These are phyloP conservation scores for Mortierella sp. DNA, from an alignment of 371 early-diverging fungal species.

Conservation along the genomic window DNA sequence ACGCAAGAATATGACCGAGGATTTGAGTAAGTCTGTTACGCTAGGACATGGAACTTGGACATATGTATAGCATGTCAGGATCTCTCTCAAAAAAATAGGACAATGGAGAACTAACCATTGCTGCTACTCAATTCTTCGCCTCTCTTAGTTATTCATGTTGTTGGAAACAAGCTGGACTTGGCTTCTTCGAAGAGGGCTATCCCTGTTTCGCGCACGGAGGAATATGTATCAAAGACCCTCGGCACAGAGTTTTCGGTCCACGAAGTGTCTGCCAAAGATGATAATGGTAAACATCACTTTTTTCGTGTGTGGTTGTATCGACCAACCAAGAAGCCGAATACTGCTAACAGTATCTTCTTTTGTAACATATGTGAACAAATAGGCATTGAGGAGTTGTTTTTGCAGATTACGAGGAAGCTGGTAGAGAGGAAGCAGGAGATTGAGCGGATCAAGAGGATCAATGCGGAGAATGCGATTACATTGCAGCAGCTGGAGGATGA, in stretches of 20 bases:
- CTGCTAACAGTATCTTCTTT: background rate
- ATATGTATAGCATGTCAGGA: background rate
- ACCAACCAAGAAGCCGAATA: background rate
- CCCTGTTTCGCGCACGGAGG: slow-evolving; percentile 67
- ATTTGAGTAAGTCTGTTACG: slow-evolving; percentile 59
- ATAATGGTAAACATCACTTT: slow-evolving; percentile 68
- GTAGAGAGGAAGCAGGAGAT: slow-evolving; percentile 68
- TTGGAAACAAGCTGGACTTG: slow-evolving; percentile 84
- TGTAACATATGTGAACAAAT: background rate
- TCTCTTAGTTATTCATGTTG: slow-evolving; percentile 76
- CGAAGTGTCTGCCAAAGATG: slow-evolving; percentile 83
- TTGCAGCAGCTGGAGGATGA: slow-evolving; percentile 55
- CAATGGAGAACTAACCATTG: background rate
- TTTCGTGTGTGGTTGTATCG: background rate
- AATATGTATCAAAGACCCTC: slow-evolving; percentile 70
- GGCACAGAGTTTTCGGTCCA: slow-evolving; percentile 73
- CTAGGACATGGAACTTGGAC: background rate
- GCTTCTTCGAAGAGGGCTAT: slow-evolving; percentile 71
- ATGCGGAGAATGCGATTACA: slow-evolving; percentile 58
- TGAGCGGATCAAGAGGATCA: slow-evolving; percentile 48
- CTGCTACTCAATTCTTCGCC: background rate
- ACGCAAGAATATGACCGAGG: slow-evolving; percentile 78
- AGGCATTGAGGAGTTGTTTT: slow-evolving; percentile 72
- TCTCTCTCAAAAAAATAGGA: background rate
- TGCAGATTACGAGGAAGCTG: slow-evolving; percentile 69